phyloP scores from a whole-genome alignment of 2,329 filamentous ascomycete genomes.

The Cryphonectria naterciae region DNA sequence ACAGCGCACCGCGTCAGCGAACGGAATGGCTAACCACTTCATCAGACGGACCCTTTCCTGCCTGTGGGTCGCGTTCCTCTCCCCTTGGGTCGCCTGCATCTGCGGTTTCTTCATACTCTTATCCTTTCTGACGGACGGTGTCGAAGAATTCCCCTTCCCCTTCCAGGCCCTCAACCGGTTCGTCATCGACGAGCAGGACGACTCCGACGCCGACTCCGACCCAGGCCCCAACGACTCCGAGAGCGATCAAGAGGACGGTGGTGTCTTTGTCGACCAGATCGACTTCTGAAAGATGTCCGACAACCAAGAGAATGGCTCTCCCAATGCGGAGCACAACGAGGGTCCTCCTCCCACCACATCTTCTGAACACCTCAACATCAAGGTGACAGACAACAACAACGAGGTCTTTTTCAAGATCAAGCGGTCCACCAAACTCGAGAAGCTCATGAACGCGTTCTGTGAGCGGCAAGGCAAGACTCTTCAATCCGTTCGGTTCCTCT shows the following conservation, averaged over 20 bases:
- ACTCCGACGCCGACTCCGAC: background rate
- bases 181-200: background rate
- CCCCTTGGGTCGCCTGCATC: background rate
- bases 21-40: background rate
- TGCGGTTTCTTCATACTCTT: background rate
- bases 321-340: constrained; percentile 45
- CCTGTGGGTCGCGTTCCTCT: background rate
- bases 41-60: background rate
- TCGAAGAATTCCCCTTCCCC: background rate
- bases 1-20: background rate
- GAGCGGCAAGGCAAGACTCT: constrained; percentile 90
- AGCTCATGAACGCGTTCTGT: constrained; percentile 98
- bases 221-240: background rate
- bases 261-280: background rate
- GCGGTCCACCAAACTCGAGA: constrained; percentile 91
- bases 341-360: constrained; percentile 43
- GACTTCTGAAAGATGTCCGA: constrained; percentile 43
- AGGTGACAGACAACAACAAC: constrained; percentile 99
- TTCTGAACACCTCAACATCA: constrained; percentile 94
- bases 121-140: background rate
- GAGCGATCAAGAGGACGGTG: background rate
- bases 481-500: constrained; percentile 87
- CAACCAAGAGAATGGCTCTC: constrained; percentile 56
- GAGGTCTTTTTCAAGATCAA: constrained; percentile 99
- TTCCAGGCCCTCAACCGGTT: background rate